Percentiles rank a stretch among this genome's conserved stretches.
Evolutionary conservation across 2,329 filamentous ascomycete genomes (phyloP).

Genomic region (Huntiella omanensis): DNA sequence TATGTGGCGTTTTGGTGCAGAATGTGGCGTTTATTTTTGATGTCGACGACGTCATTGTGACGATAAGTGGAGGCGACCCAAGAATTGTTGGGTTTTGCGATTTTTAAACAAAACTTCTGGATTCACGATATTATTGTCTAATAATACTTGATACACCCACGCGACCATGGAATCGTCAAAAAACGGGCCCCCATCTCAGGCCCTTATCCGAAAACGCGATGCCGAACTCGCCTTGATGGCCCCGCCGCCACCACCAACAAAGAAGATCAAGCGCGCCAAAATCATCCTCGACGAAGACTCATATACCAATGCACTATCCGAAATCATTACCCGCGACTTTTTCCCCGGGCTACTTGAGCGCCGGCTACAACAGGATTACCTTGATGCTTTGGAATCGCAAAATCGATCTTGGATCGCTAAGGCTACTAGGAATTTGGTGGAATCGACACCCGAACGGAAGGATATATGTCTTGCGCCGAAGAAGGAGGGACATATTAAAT

Average conservation of each 20-base stretch:
- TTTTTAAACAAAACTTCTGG: too few species aligned
- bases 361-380: conserved; percentile 76
- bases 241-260: conserved; percentile 68
- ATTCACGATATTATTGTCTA: too few species aligned
- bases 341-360: conserved; percentile 80
- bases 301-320: conserved; percentile 75
- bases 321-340: conserved; percentile 92
- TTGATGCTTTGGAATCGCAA: conserved; percentile 75
- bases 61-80: too few species aligned
- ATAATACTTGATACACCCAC: too few species aligned
- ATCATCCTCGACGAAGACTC: conserved; percentile 83
- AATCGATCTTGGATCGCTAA: conserved; percentile 73
- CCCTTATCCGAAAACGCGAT: conserved; percentile 48
- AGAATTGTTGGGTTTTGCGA: too few species aligned
- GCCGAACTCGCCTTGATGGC: conserved; percentile 55
- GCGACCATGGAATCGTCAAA: too few species aligned
- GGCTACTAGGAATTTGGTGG: conserved; percentile 50
- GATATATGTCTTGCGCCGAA: neutral
- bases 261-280: conserved; percentile 79
- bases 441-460: conserved; percentile 42
- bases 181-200: conserved; percentile 24
- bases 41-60: too few species aligned
- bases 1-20: too few species aligned
- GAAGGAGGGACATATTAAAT: conserved; percentile 17
- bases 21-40: too few species aligned